phyloP scores from a whole-genome alignment of 2,329 filamentous ascomycete species.

The Pseudopyrenochaeta lycopersici region DNA sequence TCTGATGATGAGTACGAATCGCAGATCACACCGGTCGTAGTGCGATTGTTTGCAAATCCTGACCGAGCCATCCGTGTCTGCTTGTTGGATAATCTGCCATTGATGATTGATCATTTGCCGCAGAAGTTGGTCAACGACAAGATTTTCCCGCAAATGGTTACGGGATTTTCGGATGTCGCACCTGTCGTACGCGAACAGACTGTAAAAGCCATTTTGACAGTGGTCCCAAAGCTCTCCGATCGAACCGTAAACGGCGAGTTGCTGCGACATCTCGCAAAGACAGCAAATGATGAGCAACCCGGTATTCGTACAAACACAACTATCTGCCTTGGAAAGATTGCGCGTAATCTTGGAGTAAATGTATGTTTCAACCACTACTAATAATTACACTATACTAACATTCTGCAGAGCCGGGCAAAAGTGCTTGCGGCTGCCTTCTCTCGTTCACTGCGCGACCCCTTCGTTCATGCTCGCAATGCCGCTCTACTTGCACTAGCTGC shows the following conservation, averaged over 20 bases:
- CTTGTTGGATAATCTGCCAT: conserved; percentile 83
- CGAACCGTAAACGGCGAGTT: conserved; percentile 93
- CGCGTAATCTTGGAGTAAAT: conserved; percentile 79
- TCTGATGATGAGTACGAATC: conserved; percentile 88
- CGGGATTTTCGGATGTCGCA: conserved; percentile 90
- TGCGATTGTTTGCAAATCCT: conserved; percentile 88
- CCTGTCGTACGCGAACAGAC: conserved; percentile 95
- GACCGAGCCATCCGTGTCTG: conserved; percentile 93
- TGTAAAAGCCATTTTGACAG: conserved; percentile 87
- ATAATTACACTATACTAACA: conserved; percentile 14
- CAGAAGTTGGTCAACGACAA: conserved; percentile 94
- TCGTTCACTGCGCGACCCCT: conserved; percentile 88
- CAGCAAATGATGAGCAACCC: conserved; percentile 95
- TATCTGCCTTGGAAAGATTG: conserved; percentile 96
- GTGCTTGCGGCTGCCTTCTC: conserved; percentile 93
- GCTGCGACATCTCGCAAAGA: conserved; percentile 89
- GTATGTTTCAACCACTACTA: conserved; percentile 46
- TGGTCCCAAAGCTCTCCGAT: conserved; percentile 90
- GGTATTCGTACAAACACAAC: conserved; percentile 98
- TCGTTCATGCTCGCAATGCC: conserved; percentile 92
- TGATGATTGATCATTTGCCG: conserved; percentile 89
- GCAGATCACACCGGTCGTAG: conserved; percentile 83
- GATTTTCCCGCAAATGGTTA: conserved; percentile 96
- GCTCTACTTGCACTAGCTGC: conserved; percentile 85
- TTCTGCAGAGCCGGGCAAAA: conserved; percentile 75